Evolutionary conservation across 108 stramenopile genomes (phyloP), one percentile per base, ranked within the genome.

Genomic region (Cyclostephanos tholiformis): DNA sequence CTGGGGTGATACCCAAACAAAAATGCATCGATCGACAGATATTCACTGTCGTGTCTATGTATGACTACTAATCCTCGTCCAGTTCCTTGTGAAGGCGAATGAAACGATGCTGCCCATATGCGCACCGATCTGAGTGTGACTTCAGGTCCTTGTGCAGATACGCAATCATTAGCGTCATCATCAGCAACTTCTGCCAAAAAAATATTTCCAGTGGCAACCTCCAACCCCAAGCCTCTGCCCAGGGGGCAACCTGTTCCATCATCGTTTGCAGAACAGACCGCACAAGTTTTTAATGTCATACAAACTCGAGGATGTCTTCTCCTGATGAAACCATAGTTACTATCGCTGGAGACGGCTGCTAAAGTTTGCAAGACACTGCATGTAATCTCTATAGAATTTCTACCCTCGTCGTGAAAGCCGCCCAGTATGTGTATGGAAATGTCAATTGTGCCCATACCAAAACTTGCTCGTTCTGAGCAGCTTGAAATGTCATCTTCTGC

Each of bases 371-470:
- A 39, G n/a, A 91, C 58, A 75, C 81, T 86, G 27, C 79, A 50
- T 13, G 91, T 85, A 38, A 89, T 88, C 41, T 72, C 67, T 20
- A 66, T 74, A 2, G 88, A 89, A 0, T 69, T 56, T 6, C 63
- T 66, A 39, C 90, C 77, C 10, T 63, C 39, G 59, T 95, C 93
- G 39, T 84, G 71, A 72, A 87, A 95, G 4, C 94, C 94, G 26
- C 94, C 94, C 76, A 95, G 63, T 4, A 95, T 57, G 61, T 95
- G 87, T 63, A 95, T 68, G n/a, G 86, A 79, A n/a, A 95, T 69
- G 12, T 87, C 68, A 39, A 92, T 76, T 9, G 39, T 26, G 30
- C 35, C 59, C 53, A 22, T 55, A 9, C 4, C 53, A 26, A 55
- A 23, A 38, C 30, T 60, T 29, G 30, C 32, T 27, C 10, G 30